Base-by-base conservation (phyloP, 2,329 filamentous ascomycete species). In the Cercospora sp. region DNA sequence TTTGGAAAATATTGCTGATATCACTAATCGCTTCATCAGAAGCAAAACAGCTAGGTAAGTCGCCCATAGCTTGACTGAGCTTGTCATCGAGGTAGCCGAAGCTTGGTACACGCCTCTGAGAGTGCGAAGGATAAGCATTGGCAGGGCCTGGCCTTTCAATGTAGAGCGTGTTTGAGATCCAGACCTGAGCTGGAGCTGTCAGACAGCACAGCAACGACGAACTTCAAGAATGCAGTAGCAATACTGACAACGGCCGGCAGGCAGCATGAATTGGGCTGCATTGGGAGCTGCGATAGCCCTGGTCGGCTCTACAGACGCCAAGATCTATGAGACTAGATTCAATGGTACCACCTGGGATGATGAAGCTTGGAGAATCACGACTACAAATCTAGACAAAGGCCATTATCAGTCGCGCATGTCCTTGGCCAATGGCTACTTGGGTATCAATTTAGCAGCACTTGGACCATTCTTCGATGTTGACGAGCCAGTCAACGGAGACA, bases 381-480 rank as follows among this genome's bases (percentile, higher is more conserved):
- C 86, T 9, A 85, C 81, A 10, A 76, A 78, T 9, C 77, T 89
- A 13, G 84, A 87, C 68, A 84, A 84, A 78, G 86, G 87, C 32
- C 83, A 88, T 72, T 88, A 86, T 72, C 86, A 90, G 74, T 85
- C 86, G 3, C 87, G 88, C 53, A 83, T 87, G 18, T 85, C 85
- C 12, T 80, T 88, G 45, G 85, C 86, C 4, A 90, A 90, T 75
- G 88, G 88, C 21, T 90, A 90, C 71, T 76, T 90, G 5, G 88
- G 88, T 8, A 88, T 89, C 74, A 88, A 85, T 69, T 81, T 90
- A 30, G 87, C 88, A 26, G 84, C 87, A n/a, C 81, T 84, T 7
- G 88, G 88, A 0, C 88, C 88, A 0, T 88, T 90, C 75, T 89
- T 89, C 74, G 87, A 89, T 72, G 77, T 85, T 28, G 87, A 89